Percentiles rank a stretch among this genome's conserved stretches.
These are phyloP conservation scores for Sarocladium kiliense DNA, from an alignment of 2,329 filamentous ascomycete genomes.

Conservation along the genomic window DNA sequence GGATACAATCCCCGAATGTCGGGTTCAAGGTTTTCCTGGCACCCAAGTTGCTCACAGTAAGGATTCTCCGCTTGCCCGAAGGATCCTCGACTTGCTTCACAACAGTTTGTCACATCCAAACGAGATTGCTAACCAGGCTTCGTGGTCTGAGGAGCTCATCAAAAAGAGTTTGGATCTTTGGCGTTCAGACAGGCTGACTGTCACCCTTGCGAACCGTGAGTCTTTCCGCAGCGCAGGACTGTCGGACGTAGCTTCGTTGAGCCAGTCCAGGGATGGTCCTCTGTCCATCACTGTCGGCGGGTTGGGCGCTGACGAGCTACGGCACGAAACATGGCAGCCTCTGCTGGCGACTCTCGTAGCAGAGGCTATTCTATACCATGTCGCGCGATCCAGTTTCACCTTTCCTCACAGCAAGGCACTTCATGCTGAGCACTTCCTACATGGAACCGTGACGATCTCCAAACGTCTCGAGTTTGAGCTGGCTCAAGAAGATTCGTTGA, in stretches of 20 bases:
- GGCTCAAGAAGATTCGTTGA: slow-evolving; percentile 19
- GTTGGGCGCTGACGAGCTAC: slow-evolving; percentile 21
- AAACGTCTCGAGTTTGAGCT: slow-evolving; percentile 28
- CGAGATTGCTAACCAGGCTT: slow-evolving; percentile 12
- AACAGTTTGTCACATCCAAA: slow-evolving; percentile 16
- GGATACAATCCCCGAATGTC: background rate
- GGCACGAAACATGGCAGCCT: slow-evolving; percentile 19
- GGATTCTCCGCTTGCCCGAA: slow-evolving; percentile 13
- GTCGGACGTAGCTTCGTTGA: slow-evolving; percentile 20
- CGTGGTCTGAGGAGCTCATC: slow-evolving; percentile 17
- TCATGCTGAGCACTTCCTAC: slow-evolving; percentile 27
- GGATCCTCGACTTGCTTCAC: slow-evolving; percentile 18
- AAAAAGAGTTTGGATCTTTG: slow-evolving; percentile 19
- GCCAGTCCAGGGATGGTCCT: slow-evolving; percentile 15
- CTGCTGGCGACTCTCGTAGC: slow-evolving; percentile 18
- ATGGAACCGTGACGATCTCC: slow-evolving; percentile 19
- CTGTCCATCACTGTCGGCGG: slow-evolving; percentile 21
- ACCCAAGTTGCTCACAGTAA: slow-evolving; percentile 11
- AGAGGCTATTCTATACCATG: slow-evolving; percentile 30
- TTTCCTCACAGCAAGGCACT: slow-evolving; percentile 23
- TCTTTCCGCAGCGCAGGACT: slow-evolving; percentile 21
- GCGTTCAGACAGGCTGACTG: slow-evolving; percentile 16
- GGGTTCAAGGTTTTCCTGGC: background rate
- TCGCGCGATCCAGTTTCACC: slow-evolving; percentile 21
- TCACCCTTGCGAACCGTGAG: slow-evolving; percentile 19